Conservation (phyloP, 2,329 filamentous ascomycete genomes). For the Aspergillus glaucus region DNA sequence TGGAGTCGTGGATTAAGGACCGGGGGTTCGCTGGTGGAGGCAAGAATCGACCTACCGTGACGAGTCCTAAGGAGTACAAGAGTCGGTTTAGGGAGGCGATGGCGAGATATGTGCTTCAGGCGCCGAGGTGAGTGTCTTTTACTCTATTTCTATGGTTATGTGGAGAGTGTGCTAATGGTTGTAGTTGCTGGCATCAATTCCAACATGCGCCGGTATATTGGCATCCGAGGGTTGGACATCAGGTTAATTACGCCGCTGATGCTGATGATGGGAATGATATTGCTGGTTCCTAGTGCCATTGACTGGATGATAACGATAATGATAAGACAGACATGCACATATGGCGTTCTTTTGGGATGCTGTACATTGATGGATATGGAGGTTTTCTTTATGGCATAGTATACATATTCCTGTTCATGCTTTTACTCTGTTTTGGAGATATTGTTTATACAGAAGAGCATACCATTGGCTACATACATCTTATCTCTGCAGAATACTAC, state of each 20-base stretch:
- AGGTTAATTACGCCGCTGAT: slow-evolving; percentile 10
- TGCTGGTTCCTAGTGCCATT: background rate
- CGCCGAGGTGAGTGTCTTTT: slow-evolving; percentile 37
- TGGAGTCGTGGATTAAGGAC: slow-evolving; percentile 99
- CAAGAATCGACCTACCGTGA: slow-evolving; percentile 83
- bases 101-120: slow-evolving; percentile 66
- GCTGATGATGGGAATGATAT: slow-evolving; percentile 15
- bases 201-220: slow-evolving; percentile 26
- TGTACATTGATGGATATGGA: too few species aligned
- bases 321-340: too few species aligned
- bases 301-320: background rate
- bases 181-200: slow-evolving; percentile 44
- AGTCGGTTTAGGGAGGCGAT: slow-evolving; percentile 93
- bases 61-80: slow-evolving; percentile 95
- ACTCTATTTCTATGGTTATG: too few species aligned
- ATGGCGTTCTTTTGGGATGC: too few species aligned
- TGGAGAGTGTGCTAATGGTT: slow-evolving; percentile 1
- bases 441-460: too few species aligned
- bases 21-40: slow-evolving; percentile 77
- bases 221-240: slow-evolving; percentile 23
- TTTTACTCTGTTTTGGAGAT: too few species aligned
- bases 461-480: too few species aligned
- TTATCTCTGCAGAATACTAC: too few species aligned
- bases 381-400: too few species aligned
- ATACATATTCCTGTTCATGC: too few species aligned